A percentile compares a stretch with the other conserved stretches of the same genome.
These are phyloP conservation scores for Cucurbita moschata DNA, from an alignment of 306 rosid species.

Conservation along the genomic window DNA sequence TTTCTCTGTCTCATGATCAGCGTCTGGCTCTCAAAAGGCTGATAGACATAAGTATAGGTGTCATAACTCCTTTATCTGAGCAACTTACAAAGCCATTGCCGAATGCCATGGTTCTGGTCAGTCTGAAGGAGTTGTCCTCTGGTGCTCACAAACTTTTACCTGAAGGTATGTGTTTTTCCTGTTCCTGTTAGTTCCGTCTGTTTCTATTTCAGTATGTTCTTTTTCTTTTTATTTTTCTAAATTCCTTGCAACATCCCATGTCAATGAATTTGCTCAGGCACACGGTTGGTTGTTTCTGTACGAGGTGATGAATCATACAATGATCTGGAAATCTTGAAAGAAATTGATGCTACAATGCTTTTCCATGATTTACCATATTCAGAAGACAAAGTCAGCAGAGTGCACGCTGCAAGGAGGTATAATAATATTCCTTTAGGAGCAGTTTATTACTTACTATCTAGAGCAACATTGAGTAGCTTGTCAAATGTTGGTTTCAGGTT, in stretches of 20 bases:
- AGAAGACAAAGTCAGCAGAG: slow-evolving; percentile 66
- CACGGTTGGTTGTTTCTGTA: slow-evolving; percentile 74
- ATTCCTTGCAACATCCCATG: neutral
- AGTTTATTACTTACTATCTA: neutral
- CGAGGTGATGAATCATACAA: slow-evolving; percentile 77
- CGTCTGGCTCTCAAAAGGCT: slow-evolving; percentile 84
- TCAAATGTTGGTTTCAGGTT: slow-evolving; percentile 29
- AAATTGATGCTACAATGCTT: slow-evolving; percentile 68
- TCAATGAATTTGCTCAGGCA: slow-evolving; percentile 33
- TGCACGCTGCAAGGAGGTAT: slow-evolving; percentile 95
- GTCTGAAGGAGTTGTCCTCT: slow-evolving; percentile 67
- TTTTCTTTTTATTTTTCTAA: neutral
- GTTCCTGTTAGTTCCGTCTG: neutral
- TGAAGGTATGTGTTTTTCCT: slow-evolving; percentile 34
- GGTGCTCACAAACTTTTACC: slow-evolving; percentile 92
- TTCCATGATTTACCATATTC: slow-evolving; percentile 67
- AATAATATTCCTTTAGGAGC: neutral
- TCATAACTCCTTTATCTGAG: slow-evolving; percentile 79
- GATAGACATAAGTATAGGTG: slow-evolving; percentile 80
- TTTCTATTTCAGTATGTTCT: neutral
- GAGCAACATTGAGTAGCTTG: neutral
- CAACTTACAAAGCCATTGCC: slow-evolving; percentile 94
- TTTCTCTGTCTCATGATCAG: slow-evolving; percentile 29
- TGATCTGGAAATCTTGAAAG: slow-evolving; percentile 64
- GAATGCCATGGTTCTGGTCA: slow-evolving; percentile 84